A percentile compares a stretch with the other conserved stretches of the same genome.
Evolutionary conservation across 148 eudicot species (phyloP).

Genomic region (Persicaria maculosa): DNA sequence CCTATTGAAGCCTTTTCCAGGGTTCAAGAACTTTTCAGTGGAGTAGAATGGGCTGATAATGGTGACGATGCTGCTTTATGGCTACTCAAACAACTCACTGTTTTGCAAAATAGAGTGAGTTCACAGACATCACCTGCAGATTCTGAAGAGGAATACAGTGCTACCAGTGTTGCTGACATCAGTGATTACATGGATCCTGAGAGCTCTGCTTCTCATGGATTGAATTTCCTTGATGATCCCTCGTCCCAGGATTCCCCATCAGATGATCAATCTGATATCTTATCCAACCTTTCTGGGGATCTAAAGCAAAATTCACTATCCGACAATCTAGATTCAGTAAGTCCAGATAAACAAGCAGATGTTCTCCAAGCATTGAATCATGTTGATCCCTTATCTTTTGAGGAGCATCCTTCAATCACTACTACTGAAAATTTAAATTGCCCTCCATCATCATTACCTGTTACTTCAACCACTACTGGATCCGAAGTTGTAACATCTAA

Average conservation of each 20-base stretch:
- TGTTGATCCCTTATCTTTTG: constrained; percentile 10
- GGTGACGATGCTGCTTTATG: constrained; percentile 91
- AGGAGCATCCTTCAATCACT: constrained; percentile 20
- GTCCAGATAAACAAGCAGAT: constrained; percentile 24
- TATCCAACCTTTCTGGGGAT: constrained; percentile 32
- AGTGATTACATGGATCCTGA: constrained; percentile 79
- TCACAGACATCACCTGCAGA: constrained; percentile 82
- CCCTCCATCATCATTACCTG: constrained; percentile 12
- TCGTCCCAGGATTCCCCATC: constrained; percentile 58
- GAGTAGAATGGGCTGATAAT: constrained; percentile 80
- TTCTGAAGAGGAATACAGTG: constrained; percentile 84
- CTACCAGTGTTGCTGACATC: constrained; percentile 85
- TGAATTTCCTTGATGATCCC: constrained; percentile 60
- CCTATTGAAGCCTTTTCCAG: constrained; percentile 98
- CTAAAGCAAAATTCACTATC: constrained; percentile 17
- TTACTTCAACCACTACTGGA: constrained; percentile 17
- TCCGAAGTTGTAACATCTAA: constrained; percentile 1
- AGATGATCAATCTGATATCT: constrained; percentile 58
- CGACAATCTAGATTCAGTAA: constrained; percentile 25
- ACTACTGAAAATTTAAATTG: constrained; percentile 19
- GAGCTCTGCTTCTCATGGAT: constrained; percentile 35
- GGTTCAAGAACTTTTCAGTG: constrained; percentile 93
- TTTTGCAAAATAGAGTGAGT: constrained; percentile 55
- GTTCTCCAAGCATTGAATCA: constrained; percentile 21
- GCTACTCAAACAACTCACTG: constrained; percentile 85